Evolutionary conservation across 805 yeast species (phyloP), one percentile per base, ranked within the genome.

Genomic region (Candida takata): DNA sequence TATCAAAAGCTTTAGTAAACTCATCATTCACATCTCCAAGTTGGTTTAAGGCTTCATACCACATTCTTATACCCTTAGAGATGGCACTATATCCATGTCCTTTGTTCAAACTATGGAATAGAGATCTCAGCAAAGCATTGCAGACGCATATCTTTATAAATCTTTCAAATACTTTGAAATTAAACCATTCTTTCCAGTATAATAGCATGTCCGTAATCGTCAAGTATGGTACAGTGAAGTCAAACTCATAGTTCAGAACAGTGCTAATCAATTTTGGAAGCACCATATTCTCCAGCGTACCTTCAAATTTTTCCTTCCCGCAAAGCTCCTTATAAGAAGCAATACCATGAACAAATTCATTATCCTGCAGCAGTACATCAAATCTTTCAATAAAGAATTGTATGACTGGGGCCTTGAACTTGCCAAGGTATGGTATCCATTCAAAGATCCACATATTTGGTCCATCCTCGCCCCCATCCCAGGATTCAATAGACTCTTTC

Each of bases 401-500:
- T n/a, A 47, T 33, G 9, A 63, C 34, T 8, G 31, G 44, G 8
- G 37, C 43, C 16, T 38, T 27, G 12, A 40, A 37, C 7, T 34
- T 24, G 3, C 40, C 41, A 13, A 61, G 31, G 24, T 52, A 56
- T 16, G 63, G 59, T 24, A 63, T 31, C 67, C 68, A 64, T 17
- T 65, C 69, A 39, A 60, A 57, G 5, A 64, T 40, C 67, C 69
- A 64, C 18, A 42, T 24, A 25, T 43, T 46, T 7, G 56, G 55
- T 0, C 51, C 42, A 21, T 38, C 29, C 6, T 19, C 25, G 9
- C 27, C 15, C 2, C 34, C 16, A 28, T 54, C 43, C 77, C 77
- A 71, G 1, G 44, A 41, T 4, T 50, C 39, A 6, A 74, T 51
- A 0, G 56, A 60, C 3, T 41, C 16, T 0, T 46, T 27, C 4